Evolutionary conservation across 805 yeast genomes (phyloP), one percentile per base, ranked within the genome.

Genomic region (Wickerhamiella azyma): DNA sequence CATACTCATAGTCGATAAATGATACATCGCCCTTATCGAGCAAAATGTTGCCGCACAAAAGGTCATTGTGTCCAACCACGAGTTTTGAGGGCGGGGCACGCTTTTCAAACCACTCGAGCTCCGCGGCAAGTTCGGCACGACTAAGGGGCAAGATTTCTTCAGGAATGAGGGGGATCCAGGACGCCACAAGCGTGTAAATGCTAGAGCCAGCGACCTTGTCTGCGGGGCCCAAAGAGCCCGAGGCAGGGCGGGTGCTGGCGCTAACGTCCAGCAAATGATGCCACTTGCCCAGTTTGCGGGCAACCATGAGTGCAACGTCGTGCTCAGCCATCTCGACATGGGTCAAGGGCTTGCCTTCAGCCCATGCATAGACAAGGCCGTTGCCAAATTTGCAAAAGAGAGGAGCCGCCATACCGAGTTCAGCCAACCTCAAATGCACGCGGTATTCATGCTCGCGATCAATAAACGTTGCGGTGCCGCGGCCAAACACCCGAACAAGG

Each of bases 401-500:
- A 0, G 78, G 70, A 1, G 92, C 85, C 0, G 89, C 89, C 50
- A 81, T 68, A 2, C 68, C 66, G 37, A 76, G 65, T 2, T 79
- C 68, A 53, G 77, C 70, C 43, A 82, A 67, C 44, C 76, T 72
- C 41, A 77, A 57, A 58, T 81, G 89, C 47, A 82, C 78, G 16
- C 79, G 78, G 56, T 76, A 79, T 58, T 81, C 92, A 32, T 86
- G 65, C 52, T 78, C 78, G 51, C 92, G 66, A 60, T 82, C 86
- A 29, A 81, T 81, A 43, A 81, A 80, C 32, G 77, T 64, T 46
- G 70, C 72, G 1, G 92, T 81, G 10, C 86, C 86, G 47, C 74
- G 71, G 8, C 92, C 92, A 53, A 82, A 81, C 0, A 82, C 78
- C 48, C 92, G 66, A 46, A 81, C 77, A 14, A 81, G 67, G 37